These are phyloP conservation scores for Pichia deserticola DNA, from an alignment of 805 yeast species.

Conservation along the genomic window DNA sequence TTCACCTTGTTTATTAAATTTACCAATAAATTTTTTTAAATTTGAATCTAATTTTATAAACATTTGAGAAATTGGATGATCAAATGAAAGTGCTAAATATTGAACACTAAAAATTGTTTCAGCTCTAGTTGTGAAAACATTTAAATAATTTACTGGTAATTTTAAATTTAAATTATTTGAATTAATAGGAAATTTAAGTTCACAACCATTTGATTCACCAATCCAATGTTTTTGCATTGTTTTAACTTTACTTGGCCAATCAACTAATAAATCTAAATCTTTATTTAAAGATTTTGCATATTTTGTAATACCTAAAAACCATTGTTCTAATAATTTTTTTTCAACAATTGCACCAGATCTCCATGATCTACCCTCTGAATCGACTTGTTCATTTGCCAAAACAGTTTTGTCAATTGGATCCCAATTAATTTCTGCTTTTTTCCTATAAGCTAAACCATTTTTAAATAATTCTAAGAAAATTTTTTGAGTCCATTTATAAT, in stretches of 20 bases:
- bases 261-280: conserved; percentile 53
- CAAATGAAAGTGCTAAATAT: conserved; percentile 68
- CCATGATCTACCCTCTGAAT: conserved; percentile 87
- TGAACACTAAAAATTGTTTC: conserved; percentile 84
- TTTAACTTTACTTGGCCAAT: conserved; percentile 88
- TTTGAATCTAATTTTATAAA: conserved; percentile 31
- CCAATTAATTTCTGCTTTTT: conserved; percentile 91
- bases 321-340: conserved; percentile 71
- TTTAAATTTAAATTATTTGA: conserved; percentile 7
- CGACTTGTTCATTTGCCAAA: conserved; percentile 94
- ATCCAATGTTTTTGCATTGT: conserved; percentile 94
- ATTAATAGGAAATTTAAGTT: conserved; percentile 41
- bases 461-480: conserved; percentile 67
- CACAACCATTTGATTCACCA: conserved; percentile 79
- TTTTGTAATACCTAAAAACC: conserved; percentile 89
- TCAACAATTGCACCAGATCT: conserved; percentile 95
- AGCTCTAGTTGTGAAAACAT: conserved; percentile 79
- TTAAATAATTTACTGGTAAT: conserved; percentile 25
- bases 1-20: conserved; percentile 30
- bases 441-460: conserved; percentile 77
- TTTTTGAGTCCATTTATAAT: conserved; percentile 89
- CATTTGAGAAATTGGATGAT: conserved; percentile 52
- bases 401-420: conserved; percentile 95
- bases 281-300: conserved; percentile 60
- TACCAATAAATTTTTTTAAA: conserved; percentile 40